A percentile compares a stretch with the other conserved stretches of the same genome.
Evolutionary conservation across 345 rosid species (phyloP).

Genomic region (Kernera saxatilis): DNA sequence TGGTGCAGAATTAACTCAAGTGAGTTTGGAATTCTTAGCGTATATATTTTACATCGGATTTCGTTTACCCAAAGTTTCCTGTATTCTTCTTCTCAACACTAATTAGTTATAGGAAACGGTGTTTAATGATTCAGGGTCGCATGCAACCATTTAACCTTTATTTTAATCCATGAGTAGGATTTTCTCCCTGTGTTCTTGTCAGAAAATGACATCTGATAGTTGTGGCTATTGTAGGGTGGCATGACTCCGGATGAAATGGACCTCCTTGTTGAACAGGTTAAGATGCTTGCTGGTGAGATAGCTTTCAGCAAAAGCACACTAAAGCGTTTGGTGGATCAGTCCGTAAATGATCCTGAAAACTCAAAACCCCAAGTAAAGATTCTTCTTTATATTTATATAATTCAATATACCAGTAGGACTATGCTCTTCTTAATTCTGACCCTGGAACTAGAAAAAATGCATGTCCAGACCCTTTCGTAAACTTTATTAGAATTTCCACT

Average conservation of each 20-base stretch:
- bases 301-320: slow-evolving; percentile 92
- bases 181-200: background rate
- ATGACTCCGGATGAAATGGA: slow-evolving; percentile 91
- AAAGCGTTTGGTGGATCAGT: slow-evolving; percentile 91
- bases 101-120: background rate
- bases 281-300: slow-evolving; percentile 98
- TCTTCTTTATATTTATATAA: background rate
- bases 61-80: background rate
- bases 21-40: slow-evolving; percentile 23
- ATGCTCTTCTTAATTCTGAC: background rate
- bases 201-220: slow-evolving; percentile 16
- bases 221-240: slow-evolving; percentile 46
- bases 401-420: slow-evolving; percentile 4
- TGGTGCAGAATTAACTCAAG: slow-evolving; percentile 62
- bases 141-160: background rate
- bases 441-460: background rate
- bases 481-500: background rate
- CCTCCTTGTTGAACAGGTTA: slow-evolving; percentile 95
- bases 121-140: background rate
- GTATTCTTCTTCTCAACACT: background rate
- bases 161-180: background rate
- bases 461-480: background rate
- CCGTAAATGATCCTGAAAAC: slow-evolving; percentile 75
- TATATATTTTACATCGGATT: background rate
- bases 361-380: slow-evolving; percentile 62